These are phyloP conservation scores for Pythium aphanidermatum DNA, from an alignment of 352 stramenopile genomes.

Conservation along the genomic window DNA sequence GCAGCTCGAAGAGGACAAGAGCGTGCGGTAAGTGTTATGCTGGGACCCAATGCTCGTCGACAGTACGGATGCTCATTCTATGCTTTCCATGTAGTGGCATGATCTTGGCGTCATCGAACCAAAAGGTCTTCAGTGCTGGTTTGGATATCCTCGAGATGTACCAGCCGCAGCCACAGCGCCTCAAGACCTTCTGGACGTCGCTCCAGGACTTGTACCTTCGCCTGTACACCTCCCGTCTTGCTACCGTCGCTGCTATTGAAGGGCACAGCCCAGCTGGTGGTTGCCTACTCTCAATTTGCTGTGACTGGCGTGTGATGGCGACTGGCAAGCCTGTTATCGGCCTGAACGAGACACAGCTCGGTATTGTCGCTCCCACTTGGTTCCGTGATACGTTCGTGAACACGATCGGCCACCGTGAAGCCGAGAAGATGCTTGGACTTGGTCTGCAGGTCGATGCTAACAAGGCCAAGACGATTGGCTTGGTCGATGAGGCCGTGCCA, in stretches of 20 bases:
- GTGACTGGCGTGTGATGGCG: slow-evolving; percentile 94
- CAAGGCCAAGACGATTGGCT: slow-evolving; percentile 66
- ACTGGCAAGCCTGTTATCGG: slow-evolving; percentile 85
- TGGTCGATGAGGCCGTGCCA: slow-evolving; percentile 71
- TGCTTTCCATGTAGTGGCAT: slow-evolving; percentile 65
- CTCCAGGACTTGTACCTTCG: slow-evolving; percentile 92
- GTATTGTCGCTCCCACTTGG: slow-evolving; percentile 85
- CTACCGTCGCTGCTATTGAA: slow-evolving; percentile 86
- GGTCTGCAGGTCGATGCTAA: slow-evolving; percentile 71
- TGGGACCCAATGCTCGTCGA: too few relatives aligned
- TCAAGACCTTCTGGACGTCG: slow-evolving; percentile 88
- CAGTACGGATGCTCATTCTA: too few relatives aligned
- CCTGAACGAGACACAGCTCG: slow-evolving; percentile 93
- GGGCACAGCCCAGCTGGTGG: slow-evolving; percentile 91
- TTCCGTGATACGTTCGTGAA: slow-evolving; percentile 73
- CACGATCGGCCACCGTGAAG: slow-evolving; percentile 76
- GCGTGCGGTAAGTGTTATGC: slow-evolving; percentile 50
- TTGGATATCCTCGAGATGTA: slow-evolving; percentile 93
- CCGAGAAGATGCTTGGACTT: slow-evolving; percentile 82
- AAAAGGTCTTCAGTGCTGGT: slow-evolving; percentile 87
- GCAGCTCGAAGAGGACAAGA: slow-evolving; percentile 70
- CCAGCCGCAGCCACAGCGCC: slow-evolving; percentile 46
- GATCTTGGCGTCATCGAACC: slow-evolving; percentile 71
- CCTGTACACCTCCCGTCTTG: slow-evolving; percentile 89
- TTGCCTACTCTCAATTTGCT: slow-evolving; percentile 92